Conservation (phyloP, 2,329 filamentous ascomycete species). For the Pseudogymnoascus sp. region DNA sequence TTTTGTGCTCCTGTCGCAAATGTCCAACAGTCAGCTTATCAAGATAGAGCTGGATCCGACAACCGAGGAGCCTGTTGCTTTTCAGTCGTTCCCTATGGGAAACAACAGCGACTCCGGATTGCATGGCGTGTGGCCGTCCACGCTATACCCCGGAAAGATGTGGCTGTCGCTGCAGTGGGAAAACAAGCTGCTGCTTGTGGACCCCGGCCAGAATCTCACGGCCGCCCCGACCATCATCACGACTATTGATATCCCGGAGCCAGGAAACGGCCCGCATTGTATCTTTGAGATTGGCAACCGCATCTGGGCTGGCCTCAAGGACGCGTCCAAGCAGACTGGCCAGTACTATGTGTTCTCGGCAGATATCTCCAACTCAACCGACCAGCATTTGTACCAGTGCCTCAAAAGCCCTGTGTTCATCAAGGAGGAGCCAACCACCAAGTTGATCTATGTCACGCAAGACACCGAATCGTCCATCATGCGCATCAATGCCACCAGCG, state of each 20-base stretch:
- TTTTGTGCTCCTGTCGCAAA: conserved; percentile 8
- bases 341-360: conserved; percentile 8
- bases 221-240: not conserved
- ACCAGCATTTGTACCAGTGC: conserved; percentile 2
- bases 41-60: conserved; percentile 8
- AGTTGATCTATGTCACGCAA: conserved; percentile 10
- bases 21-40: conserved; percentile 7
- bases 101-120: not conserved
- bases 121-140: conserved; percentile 5
- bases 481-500: conserved; percentile 7
- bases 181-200: conserved; percentile 5
- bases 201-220: conserved; percentile 4
- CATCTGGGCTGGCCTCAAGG: conserved; percentile 8
- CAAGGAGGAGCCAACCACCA: conserved; percentile 7
- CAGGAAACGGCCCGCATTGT: conserved; percentile 9
- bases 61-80: conserved; percentile 7
- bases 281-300: conserved; percentile 8
- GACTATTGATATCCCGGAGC: conserved; percentile 6
- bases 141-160: conserved; percentile 5
- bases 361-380: conserved; percentile 5
- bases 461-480: conserved; percentile 5
- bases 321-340: conserved; percentile 9
- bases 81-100: conserved; percentile 6
- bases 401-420: conserved; percentile 8
- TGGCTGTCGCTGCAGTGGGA: conserved; percentile 7